These are phyloP conservation scores for Leucogyrophana mollusca DNA, from an alignment of 768 basidiomycete genomes.

Conservation along the genomic window DNA sequence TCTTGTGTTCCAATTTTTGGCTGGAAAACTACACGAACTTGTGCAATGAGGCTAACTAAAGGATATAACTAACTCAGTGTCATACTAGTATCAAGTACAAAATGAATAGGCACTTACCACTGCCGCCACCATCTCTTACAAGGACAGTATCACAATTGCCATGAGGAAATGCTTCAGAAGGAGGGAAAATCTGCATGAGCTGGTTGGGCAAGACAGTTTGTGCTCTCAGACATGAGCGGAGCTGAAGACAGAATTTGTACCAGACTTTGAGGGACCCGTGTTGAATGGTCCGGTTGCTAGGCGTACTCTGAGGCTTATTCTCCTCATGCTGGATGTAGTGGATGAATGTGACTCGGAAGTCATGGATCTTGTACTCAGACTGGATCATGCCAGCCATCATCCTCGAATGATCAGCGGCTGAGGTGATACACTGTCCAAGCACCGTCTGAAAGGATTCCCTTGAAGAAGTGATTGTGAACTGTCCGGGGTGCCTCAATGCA, in stretches of 20 bases:
- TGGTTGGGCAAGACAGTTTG: conserved; percentile 15
- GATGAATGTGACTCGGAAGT: neutral
- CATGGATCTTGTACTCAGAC: too few species aligned
- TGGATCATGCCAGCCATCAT: neutral
- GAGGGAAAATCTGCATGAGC: conserved; percentile 20
- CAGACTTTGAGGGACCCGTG: conserved; percentile 23
- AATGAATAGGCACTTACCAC: neutral
- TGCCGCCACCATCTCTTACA: neutral
- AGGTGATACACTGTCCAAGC: neutral
- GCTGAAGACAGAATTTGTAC: conserved; percentile 22
- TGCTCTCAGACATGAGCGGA: conserved; percentile 15
- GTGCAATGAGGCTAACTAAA: conserved; percentile 6
- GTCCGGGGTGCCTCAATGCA: neutral
- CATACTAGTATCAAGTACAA: neutral
- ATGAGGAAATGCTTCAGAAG: conserved; percentile 12
- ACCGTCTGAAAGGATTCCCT: neutral
- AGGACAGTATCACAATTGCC: conserved; percentile 18
- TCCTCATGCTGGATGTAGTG: conserved; percentile 13
- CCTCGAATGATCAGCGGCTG: neutral
- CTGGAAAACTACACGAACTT: conserved; percentile 15
- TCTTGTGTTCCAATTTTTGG: too few species aligned
- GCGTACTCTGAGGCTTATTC: conserved; percentile 10
- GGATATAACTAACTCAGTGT: neutral
- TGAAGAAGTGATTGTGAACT: neutral
- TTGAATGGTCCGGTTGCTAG: conserved; percentile 1